Conservation (phyloP, 345 rosid species). For the Syzygium grande region DNA sequence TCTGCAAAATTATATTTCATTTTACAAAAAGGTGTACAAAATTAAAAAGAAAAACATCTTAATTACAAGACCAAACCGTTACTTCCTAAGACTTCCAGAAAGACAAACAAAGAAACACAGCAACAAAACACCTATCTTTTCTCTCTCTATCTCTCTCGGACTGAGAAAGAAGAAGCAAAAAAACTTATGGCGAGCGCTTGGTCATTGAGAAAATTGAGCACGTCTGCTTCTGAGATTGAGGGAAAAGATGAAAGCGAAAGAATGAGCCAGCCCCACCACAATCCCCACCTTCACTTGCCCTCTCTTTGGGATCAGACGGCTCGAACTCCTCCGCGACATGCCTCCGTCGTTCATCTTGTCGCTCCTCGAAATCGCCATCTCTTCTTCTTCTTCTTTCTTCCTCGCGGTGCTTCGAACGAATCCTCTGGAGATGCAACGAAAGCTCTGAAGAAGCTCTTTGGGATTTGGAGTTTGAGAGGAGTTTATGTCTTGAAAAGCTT, state of each 20-base stretch:
- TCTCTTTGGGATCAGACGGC: constrained; percentile 37
- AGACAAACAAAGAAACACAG: background rate
- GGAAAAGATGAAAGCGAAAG: constrained; percentile 34
- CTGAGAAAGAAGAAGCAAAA: background rate
- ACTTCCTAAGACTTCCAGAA: background rate
- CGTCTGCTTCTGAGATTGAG: background rate
- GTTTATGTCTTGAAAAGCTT: background rate
- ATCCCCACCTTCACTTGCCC: constrained; percentile 39
- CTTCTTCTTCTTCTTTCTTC: background rate
- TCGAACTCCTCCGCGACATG: background rate
- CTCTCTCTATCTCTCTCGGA: background rate
- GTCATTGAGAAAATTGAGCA: background rate
- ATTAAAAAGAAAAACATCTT: background rate
- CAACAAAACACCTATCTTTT: background rate
- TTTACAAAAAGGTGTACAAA: background rate
- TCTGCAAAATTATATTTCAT: background rate
- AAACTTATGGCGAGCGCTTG: background rate
- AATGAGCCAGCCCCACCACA: constrained; percentile 34
- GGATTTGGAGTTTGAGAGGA: background rate
- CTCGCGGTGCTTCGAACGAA: background rate
- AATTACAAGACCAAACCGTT: background rate
- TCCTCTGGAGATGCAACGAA: background rate
- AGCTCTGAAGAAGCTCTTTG: background rate
- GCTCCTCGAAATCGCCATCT: background rate
- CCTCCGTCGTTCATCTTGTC: background rate